phyloP scores from a whole-genome alignment of 441 rosid species.

The Hypseocharis bilobata region DNA sequence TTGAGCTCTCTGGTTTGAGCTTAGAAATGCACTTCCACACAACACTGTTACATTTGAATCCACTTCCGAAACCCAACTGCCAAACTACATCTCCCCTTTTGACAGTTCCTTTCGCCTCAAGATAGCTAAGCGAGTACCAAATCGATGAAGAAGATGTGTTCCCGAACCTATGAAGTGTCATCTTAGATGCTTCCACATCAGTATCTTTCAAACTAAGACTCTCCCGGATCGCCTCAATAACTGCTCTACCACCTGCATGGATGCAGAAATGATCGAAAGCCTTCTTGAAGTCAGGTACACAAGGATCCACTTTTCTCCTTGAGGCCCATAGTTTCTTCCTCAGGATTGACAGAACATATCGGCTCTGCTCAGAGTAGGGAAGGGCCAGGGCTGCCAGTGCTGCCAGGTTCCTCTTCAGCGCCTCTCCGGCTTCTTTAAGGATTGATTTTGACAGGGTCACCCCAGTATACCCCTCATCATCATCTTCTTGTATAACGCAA shows the following conservation, averaged over 20 bases:
- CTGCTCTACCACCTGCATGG: not conserved
- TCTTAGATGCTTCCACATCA: not conserved
- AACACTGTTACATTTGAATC: not conserved
- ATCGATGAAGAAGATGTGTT: slow-evolving; percentile 1
- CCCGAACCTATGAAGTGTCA: slow-evolving; percentile 5
- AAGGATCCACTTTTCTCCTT: not conserved
- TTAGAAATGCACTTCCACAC: slow-evolving; percentile 1
- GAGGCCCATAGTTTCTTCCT: not conserved
- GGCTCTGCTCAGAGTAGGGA: not conserved
- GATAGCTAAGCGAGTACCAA: slow-evolving; percentile 1
- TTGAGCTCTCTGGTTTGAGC: not conserved
- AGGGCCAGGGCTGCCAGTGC: not conserved
- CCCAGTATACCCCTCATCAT: not conserved
- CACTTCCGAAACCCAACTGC: slow-evolving; percentile 1
- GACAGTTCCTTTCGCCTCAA: not conserved
- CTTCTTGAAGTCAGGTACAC: not conserved
- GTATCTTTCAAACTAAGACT: not conserved
- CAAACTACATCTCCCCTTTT: not conserved
- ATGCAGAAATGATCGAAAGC: slow-evolving; percentile 2
- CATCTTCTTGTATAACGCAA: not conserved
- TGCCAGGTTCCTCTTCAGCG: not conserved
- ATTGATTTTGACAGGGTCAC: not conserved
- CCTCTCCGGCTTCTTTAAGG: not conserved
- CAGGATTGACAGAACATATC: not conserved
- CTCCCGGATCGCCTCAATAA: not conserved